Percentiles rank a stretch among this genome's conserved stretches.
Conservation (phyloP, 371 early-diverging fungal species). For the Zopfochytrium polystomum region DNA sequence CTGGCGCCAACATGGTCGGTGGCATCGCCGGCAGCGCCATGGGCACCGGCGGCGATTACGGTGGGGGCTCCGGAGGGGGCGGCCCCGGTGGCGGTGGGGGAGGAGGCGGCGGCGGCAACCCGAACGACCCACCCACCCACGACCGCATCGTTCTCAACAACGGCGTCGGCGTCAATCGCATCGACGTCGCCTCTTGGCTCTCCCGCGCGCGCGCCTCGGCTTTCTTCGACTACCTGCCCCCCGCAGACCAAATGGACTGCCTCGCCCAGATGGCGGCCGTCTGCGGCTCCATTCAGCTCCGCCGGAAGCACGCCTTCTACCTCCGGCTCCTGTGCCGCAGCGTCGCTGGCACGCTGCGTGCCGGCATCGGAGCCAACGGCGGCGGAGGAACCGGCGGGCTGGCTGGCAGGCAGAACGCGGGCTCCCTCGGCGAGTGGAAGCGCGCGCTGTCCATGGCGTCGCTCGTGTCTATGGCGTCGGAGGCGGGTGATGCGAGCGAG, state of each 20-base stretch:
- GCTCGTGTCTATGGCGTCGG: neutral
- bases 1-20: slow-evolving; percentile 1
- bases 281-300: slow-evolving; percentile 59
- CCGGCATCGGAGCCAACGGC: neutral
- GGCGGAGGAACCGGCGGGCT: neutral
- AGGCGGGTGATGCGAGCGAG: neutral
- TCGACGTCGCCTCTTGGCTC: slow-evolving; percentile 60
- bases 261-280: slow-evolving; percentile 58
- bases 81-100: slow-evolving; percentile 1
- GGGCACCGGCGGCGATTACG: neutral
- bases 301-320: slow-evolving; percentile 72
- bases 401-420: no score
- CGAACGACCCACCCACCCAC: slow-evolving; percentile 5
- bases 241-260: slow-evolving; percentile 58
- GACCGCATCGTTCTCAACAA: slow-evolving; percentile 37
- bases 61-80: neutral
- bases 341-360: slow-evolving; percentile 38
- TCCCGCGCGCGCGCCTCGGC: slow-evolving; percentile 49
- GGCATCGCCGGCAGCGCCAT: neutral
- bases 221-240: slow-evolving; percentile 50
- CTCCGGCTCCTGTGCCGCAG: slow-evolving; percentile 61
- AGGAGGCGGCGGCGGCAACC: slow-evolving; percentile 1
- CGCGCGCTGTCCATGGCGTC: neutral
- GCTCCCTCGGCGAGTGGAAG: neutral
- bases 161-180: slow-evolving; percentile 44